These are phyloP conservation scores for Xylaria sp. DNA, from an alignment of 2,329 filamentous ascomycete genomes.

Conservation along the genomic window DNA sequence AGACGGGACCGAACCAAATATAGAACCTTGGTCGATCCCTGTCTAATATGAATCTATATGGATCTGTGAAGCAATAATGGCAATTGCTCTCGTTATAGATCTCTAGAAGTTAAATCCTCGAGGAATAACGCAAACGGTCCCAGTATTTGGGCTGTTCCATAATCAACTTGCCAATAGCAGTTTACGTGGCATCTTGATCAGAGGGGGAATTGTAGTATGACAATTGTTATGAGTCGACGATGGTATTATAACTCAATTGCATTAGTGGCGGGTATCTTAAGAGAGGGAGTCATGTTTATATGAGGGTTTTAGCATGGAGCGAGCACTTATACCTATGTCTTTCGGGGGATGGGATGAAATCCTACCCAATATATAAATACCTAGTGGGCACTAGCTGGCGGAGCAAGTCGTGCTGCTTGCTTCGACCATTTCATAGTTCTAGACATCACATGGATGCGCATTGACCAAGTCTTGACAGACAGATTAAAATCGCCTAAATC, in stretches of 20 bases:
- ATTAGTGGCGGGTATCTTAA: slow-evolving; percentile 21
- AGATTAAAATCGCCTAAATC: background rate
- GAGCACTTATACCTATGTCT: slow-evolving; percentile 23
- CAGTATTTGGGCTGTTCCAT: slow-evolving; percentile 2
- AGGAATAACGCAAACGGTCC: slow-evolving; percentile 5
- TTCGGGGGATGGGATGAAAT: slow-evolving; percentile 17
- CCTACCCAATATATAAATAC: slow-evolving; percentile 16
- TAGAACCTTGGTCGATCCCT: slow-evolving; percentile 34
- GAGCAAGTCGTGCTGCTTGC: slow-evolving; percentile 10
- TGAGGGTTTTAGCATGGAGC: slow-evolving; percentile 26
- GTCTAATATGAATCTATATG: slow-evolving; percentile 22
- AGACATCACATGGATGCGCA: slow-evolving; percentile 15
- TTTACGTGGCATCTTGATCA: slow-evolving; percentile 2
- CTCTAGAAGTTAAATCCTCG: background rate
- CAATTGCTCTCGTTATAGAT: slow-evolving; percentile 4
- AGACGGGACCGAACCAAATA: slow-evolving; percentile 39
- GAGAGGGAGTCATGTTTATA: slow-evolving; percentile 21
- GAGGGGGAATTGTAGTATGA: slow-evolving; percentile 16
- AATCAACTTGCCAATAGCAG: slow-evolving; percentile 1
- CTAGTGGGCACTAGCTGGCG: slow-evolving; percentile 11
- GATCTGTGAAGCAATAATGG: slow-evolving; percentile 11
- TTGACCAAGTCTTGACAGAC: background rate
- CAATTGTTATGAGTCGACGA: slow-evolving; percentile 32
- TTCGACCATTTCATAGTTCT: slow-evolving; percentile 18
- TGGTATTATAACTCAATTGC: slow-evolving; percentile 21